Evolutionary conservation across 1,139 yeast species (phyloP).

Genomic region (Hanseniaspora sp.): DNA sequence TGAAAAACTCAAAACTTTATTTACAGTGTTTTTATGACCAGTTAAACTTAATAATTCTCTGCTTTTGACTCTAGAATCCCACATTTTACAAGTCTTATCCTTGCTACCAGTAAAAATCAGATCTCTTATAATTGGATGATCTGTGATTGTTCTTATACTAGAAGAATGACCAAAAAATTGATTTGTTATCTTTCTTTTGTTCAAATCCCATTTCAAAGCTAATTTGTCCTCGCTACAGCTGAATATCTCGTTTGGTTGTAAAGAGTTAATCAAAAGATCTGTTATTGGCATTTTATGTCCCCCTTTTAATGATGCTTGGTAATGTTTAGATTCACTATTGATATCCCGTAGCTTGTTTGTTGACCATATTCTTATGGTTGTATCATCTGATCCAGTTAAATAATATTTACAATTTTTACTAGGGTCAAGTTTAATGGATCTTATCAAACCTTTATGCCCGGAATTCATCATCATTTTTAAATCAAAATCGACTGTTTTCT

Average conservation of each 20-base stretch:
- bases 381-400: constrained; percentile 81
- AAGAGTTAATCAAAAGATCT: constrained; percentile 56
- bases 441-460: constrained; percentile 91
- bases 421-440: constrained; percentile 71
- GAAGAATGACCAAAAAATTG: constrained; percentile 92
- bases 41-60: constrained; percentile 62
- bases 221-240: constrained; percentile 90
- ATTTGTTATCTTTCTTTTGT: constrained; percentile 66
- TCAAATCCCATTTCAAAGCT: constrained; percentile 95
- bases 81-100: constrained; percentile 74
- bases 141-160: constrained; percentile 70
- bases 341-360: constrained; percentile 25
- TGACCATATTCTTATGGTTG: constrained; percentile 88
- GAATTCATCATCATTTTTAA: constrained; percentile 60
- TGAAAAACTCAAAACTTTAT: constrained; percentile 53
- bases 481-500: constrained; percentile 45
- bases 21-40: constrained; percentile 74
- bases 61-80: constrained; percentile 59
- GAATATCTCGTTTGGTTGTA: constrained; percentile 71
- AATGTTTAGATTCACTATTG: constrained; percentile 43
- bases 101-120: constrained; percentile 76
- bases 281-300: constrained; percentile 90
- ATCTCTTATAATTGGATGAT: constrained; percentile 80
- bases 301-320: constrained; percentile 58
- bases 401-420: constrained; percentile 65